Base-by-base conservation (phyloP, 2,329 filamentous ascomycete genomes). In the Alternaria burnsii region DNA sequence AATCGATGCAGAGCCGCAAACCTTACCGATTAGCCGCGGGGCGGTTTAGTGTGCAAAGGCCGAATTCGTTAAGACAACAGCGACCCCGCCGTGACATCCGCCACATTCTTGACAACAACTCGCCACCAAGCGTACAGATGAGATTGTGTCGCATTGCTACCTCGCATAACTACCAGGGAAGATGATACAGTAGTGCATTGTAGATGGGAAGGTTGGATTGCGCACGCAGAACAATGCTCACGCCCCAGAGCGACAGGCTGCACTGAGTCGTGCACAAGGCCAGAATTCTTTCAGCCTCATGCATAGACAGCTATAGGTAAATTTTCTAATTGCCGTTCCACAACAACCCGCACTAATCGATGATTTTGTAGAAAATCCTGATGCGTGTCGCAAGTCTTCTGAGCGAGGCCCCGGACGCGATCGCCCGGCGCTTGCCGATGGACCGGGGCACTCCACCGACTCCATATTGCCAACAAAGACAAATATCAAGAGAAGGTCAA, bases 21-120 rank as follows among this genome's bases (percentile, higher is more conserved):
- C 38, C 38, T 46, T 22, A 58, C 67, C 81, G 62, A 55, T 58
- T 65, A 65, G 57, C 44, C 46, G 60, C 62, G 30, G 61, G 55
- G 42, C 50, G 52, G 55, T 53, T 52, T 65, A 53, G 65, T 58
- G 62, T 30, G 52, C 24, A 16, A 34, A 34, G 48, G 20, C 47
- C 44, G 59, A n/a, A 18, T 14, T 28, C 18, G 50, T 54, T 48
- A 50, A 52, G 56, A 62, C 48, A 43, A n/a, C 30, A 58, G 53
- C 16, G 36, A 57, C 59, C 59, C 65, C 65, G 61, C 59, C 47
- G 43, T 43, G 47, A 57, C 48, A 58, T 42, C 58, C 47, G 56
- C 63, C 63, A 61, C 65, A 32, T 24, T 58, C 55, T 60, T 53
- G 44, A 61, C 58, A 61, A 46, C 58, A 61, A 59, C 26, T 32